Evolutionary conservation across 768 basidiomycete species (phyloP).

Genomic region (Hebeloma cylindrosporum): DNA sequence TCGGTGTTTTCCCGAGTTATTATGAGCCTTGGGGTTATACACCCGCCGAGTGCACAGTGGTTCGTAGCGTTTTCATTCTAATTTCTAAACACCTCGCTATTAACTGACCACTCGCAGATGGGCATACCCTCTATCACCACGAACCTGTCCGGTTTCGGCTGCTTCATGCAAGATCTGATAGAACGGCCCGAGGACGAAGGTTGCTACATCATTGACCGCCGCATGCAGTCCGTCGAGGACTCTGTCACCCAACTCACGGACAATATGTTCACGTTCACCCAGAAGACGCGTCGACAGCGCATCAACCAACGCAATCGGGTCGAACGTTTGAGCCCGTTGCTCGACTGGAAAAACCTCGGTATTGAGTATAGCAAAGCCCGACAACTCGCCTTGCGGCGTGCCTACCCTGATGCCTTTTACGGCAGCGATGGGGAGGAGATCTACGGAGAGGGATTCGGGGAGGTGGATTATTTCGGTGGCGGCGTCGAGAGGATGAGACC

Average conservation of each 20-base stretch:
- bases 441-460: constrained; percentile 32
- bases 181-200: constrained; percentile 94
- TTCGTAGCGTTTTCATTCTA: constrained; percentile 38
- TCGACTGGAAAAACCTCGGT: constrained; percentile 99
- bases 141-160: constrained; percentile 96
- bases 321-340: constrained; percentile 86
- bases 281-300: constrained; percentile 89
- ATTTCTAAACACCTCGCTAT: constrained; percentile 4
- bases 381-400: constrained; percentile 86
- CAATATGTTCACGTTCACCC: constrained; percentile 71
- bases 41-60: constrained; percentile 98
- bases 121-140: constrained; percentile 97
- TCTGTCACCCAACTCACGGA: constrained; percentile 83
- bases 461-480: constrained; percentile 47
- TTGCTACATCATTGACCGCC: constrained; percentile 94
- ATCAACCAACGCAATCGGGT: constrained; percentile 99
- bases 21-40: constrained; percentile 98
- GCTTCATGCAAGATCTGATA: constrained; percentile 98
- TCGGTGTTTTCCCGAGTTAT: constrained; percentile 98
- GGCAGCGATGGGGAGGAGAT: constrained; percentile 50
- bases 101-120: constrained; percentile 56
- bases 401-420: constrained; percentile 93
- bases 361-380: constrained; percentile 96
- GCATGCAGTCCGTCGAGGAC: constrained; percentile 87
- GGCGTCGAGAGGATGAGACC: constrained; percentile 71